Evolutionary conservation across 441 rosid genomes (phyloP).

Genomic region (Caryocar brasiliense): DNA sequence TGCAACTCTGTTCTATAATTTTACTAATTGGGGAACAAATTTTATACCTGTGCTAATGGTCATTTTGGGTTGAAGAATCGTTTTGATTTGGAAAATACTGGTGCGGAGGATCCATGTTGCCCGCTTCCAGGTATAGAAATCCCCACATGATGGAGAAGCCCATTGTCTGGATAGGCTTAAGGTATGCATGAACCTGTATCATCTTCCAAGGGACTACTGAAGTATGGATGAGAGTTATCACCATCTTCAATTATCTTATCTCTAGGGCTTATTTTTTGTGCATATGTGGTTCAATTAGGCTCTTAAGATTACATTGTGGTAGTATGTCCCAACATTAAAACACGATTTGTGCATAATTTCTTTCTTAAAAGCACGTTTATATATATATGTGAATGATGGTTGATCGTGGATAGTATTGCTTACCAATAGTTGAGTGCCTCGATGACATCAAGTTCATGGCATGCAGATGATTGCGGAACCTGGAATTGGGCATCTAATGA

Average conservation of each 20-base stretch:
- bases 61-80: background rate
- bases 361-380: too few relatives aligned
- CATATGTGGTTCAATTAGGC: background rate
- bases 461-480: slow-evolving; percentile 65
- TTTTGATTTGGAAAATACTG: slow-evolving; percentile 24
- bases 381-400: too few relatives aligned
- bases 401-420: too few relatives aligned
- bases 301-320: too few relatives aligned
- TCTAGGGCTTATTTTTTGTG: background rate
- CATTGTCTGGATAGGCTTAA: slow-evolving; percentile 37
- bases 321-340: too few relatives aligned
- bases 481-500: slow-evolving; percentile 64
- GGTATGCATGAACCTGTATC: slow-evolving; percentile 30
- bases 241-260: background rate
- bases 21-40: background rate
- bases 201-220: background rate
- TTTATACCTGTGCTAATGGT: background rate
- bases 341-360: too few relatives aligned
- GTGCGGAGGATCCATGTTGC: slow-evolving; percentile 76
- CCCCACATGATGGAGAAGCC: slow-evolving; percentile 35
- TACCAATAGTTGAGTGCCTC: too few relatives aligned
- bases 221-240: background rate
- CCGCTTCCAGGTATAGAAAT: slow-evolving; percentile 56
- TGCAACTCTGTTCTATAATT: background rate
- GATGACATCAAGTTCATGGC: too few relatives aligned